Evolutionary conservation across 2,329 filamentous ascomycete genomes (phyloP), one percentile per base, ranked within the genome.

Genomic region (Rhynchosporium secalis): DNA sequence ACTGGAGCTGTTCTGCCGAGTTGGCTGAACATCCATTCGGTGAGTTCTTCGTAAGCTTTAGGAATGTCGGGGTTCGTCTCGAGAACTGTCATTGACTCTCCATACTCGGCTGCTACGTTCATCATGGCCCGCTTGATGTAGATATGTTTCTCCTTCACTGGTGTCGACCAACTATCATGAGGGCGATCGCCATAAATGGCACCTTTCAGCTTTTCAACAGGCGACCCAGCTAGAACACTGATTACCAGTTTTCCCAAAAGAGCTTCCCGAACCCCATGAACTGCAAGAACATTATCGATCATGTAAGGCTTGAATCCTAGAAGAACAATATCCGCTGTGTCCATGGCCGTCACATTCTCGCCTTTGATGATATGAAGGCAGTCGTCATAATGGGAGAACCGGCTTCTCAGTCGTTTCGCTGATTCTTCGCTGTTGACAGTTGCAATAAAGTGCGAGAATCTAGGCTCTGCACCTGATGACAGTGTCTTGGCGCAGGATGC

Each of bases 81-180:
- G 67, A 96, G 88, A 58, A 95, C 86, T 0, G 88, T 93, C 88
- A 95, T 95, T 68, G 85, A 88, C 75, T 96, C 86, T 45, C 91
- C 80, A 61, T 95, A 87, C 56, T 91, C 82, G 28, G 87, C 87
- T 9, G 91, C 91, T 0, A 90, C 92, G 78, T 96, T 96, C 69
- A 91, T 90, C 85, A 96, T 92, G 60, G 89, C 91, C 43, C 91
- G 83, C 13, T 95, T 86, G 57, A 96, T 82, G 46, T 84, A 80
- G 74, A 84, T 88, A 9, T 60, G 43, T 2, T 62, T 47, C 33
- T 56, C 55, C 4, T 58, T 54, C 3, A 10, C 45, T 2, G 13
- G 49, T 33, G 2, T 38, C 33, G 33, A 36, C 33, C 33, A 36
- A 36, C 33, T 36, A 36, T 36, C 33, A 36, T 36, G 33, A 3